A percentile compares a stretch with the other conserved stretches of the same genome.
Conservation (phyloP, 495 filamentous ascomycete genomes). For the Hypoxylon perforatum region DNA sequence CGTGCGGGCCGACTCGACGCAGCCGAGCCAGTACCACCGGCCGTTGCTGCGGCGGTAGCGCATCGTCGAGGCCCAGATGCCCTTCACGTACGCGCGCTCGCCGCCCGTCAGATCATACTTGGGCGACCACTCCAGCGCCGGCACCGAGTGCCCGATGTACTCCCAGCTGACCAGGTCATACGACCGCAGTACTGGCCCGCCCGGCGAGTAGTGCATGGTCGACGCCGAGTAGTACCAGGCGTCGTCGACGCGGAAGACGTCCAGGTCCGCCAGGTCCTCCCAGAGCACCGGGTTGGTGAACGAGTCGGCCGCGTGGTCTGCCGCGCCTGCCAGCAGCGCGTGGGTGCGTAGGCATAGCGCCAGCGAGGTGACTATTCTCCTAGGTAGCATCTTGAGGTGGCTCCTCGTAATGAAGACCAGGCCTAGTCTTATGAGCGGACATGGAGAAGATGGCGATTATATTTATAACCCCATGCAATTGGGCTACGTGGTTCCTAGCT, state of each 20-base stretch:
- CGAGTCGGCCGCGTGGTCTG: constrained; percentile 13
- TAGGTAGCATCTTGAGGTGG: constrained; percentile 1
- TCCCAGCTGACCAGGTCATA: constrained; percentile 68
- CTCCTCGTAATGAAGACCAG: too few species aligned
- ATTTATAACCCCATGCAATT: not conserved
- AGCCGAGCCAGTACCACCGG: constrained; percentile 68
- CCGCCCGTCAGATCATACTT: constrained; percentile 58
- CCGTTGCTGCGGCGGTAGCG: constrained; percentile 59
- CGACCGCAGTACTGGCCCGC: constrained; percentile 65
- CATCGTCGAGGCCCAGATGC: constrained; percentile 65
- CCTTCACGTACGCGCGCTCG: constrained; percentile 60
- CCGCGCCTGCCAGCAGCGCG: not conserved
- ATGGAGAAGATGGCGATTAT: not conserved
- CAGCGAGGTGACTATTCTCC: not conserved
- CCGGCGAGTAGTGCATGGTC: constrained; percentile 67
- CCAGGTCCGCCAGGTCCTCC: constrained; percentile 58
- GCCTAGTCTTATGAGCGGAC: too few species aligned
- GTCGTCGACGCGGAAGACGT: constrained; percentile 39
- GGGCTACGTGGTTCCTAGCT: too few species aligned
- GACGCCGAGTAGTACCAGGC: constrained; percentile 63
- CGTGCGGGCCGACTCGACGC: constrained; percentile 54
- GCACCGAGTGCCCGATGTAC: constrained; percentile 62
- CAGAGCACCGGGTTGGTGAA: constrained; percentile 60
- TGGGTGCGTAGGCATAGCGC: not conserved
- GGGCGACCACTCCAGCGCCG: constrained; percentile 55